phyloP scores from a whole-genome alignment of 345 rosid genomes.

The Aquilaria sinensis region DNA sequence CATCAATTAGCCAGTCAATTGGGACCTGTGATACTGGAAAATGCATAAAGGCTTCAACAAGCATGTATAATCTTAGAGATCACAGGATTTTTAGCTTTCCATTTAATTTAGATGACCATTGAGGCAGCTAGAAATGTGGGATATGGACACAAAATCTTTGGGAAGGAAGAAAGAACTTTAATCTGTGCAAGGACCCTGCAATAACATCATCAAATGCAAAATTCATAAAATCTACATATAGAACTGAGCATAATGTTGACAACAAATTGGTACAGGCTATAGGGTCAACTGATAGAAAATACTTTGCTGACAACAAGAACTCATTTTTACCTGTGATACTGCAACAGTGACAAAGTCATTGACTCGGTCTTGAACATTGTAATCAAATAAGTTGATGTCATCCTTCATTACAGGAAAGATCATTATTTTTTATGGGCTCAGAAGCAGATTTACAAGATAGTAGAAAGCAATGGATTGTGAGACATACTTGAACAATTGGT shows the following conservation, averaged over 20 bases:
- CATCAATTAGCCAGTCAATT: too few relatives aligned
- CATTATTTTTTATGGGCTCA: constrained; percentile 20
- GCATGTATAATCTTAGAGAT: too few relatives aligned
- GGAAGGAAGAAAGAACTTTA: neutral
- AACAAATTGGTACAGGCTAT: neutral
- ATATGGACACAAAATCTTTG: neutral
- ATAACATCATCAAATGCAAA: constrained; percentile 4
- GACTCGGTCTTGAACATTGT: constrained; percentile 93
- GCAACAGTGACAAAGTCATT: constrained; percentile 93
- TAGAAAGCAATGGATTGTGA: constrained; percentile 2
- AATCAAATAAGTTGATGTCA: constrained; percentile 70
- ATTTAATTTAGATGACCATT: too few relatives aligned
- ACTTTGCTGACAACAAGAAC: neutral
- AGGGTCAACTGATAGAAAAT: constrained; percentile 3
- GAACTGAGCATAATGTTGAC: constrained; percentile 10
- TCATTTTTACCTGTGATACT: constrained; percentile 59
- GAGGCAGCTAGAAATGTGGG: neutral
- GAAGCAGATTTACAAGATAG: constrained; percentile 6
- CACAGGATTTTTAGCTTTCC: too few relatives aligned
- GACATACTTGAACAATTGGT: constrained; percentile 76
- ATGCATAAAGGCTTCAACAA: too few relatives aligned
- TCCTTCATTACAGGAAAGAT: constrained; percentile 50
- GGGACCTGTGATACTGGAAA: too few relatives aligned
- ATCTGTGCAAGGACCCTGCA: constrained; percentile 1
- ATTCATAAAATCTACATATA: neutral